Evolutionary conservation across 805 yeast species (phyloP), one percentile per base, ranked within the genome.

Genomic region (Metschnikowia sp.): DNA sequence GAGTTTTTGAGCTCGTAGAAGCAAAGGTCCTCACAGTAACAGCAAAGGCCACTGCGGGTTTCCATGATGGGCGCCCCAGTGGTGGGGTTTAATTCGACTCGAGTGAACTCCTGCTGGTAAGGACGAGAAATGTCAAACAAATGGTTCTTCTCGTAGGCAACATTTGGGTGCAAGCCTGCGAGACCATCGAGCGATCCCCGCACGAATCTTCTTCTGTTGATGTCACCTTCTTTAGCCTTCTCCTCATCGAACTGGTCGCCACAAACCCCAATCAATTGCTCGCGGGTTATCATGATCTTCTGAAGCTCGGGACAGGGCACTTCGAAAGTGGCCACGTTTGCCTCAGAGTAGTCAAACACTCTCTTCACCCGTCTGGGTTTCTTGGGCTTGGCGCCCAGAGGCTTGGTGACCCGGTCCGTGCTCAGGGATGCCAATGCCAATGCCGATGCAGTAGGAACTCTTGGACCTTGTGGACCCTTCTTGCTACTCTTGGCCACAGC

Each of bases 31-130:
- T 56, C 55, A 47, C 75, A 70, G 45, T 59, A 70, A 2, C 72
- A 65, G 55, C 75, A 70, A 22, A 70, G 49, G 0, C 68, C 74
- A 38, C 59, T 48, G 36, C 71, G 57, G 2, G 73, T 62, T 30
- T 50, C 53, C 49, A 47, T 47, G n/a, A 36, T 32, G 12, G 45
- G 51, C 12, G 28, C 36, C 5, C 39, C 29, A 2, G 53, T 47
- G 8, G 4, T 10, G 1, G 49, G 43, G 39, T 50, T 39, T 40
- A 47, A 39, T 33, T 55, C 54, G n/a, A 48, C 40, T 2, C 57
- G 43, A 5, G 57, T 52, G 46, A 51, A 53, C 37, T 55, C 57
- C 30, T 55, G 57, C 38, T 53, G 59, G 42, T 55, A 55, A 8
- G 59, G 59, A 11, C 33, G 42, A 15, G 31, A 15, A 8, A 36